phyloP scores from a whole-genome alignment of 306 rosid species.

The Acacia crassicarpa region DNA sequence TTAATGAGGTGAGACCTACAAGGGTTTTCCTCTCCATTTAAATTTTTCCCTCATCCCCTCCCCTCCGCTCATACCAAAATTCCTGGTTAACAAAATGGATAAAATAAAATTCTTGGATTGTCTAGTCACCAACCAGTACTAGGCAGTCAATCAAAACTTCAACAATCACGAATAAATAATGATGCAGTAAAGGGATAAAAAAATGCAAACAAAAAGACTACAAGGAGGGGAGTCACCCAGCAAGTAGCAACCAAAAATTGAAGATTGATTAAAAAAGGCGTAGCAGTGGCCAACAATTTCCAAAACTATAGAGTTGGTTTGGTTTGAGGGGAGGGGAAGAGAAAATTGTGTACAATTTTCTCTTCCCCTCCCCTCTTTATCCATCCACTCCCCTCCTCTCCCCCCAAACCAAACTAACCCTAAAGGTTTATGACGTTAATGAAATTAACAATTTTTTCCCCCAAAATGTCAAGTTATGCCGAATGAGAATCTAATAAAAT shows the following conservation, averaged over 20 bases:
- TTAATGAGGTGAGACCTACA: too few species aligned
- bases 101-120: neutral
- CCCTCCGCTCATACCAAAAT: too few species aligned
- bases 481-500: slow-evolving; percentile 36
- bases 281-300: slow-evolving; percentile 7
- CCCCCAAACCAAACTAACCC: too few species aligned
- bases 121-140: neutral
- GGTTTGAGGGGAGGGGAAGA: too few species aligned
- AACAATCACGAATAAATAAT: neutral
- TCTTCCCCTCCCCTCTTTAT: too few species aligned
- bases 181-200: neutral
- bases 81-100: neutral
- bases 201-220: neutral
- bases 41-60: too few species aligned
- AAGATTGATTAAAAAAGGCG: slow-evolving; percentile 16
- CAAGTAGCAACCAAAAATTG: slow-evolving; percentile 4
- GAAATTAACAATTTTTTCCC: slow-evolving; percentile 22
- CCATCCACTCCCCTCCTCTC: too few species aligned
- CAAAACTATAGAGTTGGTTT: too few species aligned
- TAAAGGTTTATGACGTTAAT: slow-evolving; percentile 28
- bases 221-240: neutral
- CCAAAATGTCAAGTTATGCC: neutral
- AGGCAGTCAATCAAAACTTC: slow-evolving; percentile 9
- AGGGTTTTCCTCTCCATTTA: too few species aligned
- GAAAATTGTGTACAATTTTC: too few species aligned